Evolutionary conservation across 306 rosid genomes (phyloP), one percentile per base, ranked within the genome.

Genomic region (Sophora flavescens): DNA sequence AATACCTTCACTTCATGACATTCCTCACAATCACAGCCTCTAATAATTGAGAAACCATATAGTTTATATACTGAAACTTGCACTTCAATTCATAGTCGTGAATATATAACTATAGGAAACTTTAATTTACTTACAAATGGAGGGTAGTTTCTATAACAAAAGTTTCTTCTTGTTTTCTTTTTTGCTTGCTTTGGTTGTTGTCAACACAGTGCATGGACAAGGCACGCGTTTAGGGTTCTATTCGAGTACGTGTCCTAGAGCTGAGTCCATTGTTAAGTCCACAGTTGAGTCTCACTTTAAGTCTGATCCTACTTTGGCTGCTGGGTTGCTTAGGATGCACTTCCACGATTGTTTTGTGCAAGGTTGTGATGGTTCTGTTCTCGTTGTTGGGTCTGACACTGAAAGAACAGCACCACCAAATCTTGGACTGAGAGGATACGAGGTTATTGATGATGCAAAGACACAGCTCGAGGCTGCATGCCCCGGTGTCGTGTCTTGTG

Each of bases 281-380:
- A 72, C 68, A 1, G 83, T 71, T 41, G 39, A 63, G 17, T n/a
- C 78, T 3, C 72, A 79, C n/a, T 2, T 71, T 11, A 6, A 4
- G 7, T 71, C 68, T 15, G 26, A 63, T 4, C 73, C 33, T 36
- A 11, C 61, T 6, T 36, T 65, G 16, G 74, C 74, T 18, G 74
- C 74, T 5, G 74, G 67, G 4, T 26, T 76, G 18, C 72, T 76
- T 10, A 65, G 74, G 66, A 4, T 76, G 74, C 80, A 76, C 33
- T 76, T 76, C n/a, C 80, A 76, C 32, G 80, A 76, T 11, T 65
- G 80, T 35, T 76, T 76, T 35, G 74, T 76, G 6, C 10, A 18
- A 38, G 80, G 80, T n/a, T 76, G 80, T 36, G 80, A 76, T 8
- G 80, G 17, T 39, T 76, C 80, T 3, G 44, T 76, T 38, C 80